Conservation (phyloP, 2,329 filamentous ascomycete genomes). For the Aspergillus piperis region DNA sequence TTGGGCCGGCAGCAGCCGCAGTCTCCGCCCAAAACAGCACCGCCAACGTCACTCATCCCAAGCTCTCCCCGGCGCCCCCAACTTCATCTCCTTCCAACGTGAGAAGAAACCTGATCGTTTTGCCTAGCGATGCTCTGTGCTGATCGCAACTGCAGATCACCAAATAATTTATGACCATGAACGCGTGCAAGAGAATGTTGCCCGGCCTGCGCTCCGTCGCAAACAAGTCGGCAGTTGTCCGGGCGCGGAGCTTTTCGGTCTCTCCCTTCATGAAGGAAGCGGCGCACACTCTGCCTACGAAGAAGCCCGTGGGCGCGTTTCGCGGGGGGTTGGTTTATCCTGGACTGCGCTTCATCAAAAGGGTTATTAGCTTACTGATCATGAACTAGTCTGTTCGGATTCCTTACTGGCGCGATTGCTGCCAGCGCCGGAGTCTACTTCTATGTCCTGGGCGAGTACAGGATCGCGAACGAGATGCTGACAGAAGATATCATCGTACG, state of each 20-base stretch:
- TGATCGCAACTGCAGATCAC: background rate
- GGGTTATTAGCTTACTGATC: slow-evolving; percentile 4
- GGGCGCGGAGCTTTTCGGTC: slow-evolving; percentile 37
- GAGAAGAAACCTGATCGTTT: background rate
- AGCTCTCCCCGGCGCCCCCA: slow-evolving; percentile 12
- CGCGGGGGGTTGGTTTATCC: slow-evolving; percentile 61
- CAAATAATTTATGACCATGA: slow-evolving; percentile 11
- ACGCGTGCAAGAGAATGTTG: slow-evolving; percentile 19
- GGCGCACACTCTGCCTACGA: slow-evolving; percentile 52
- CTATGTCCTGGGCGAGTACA: slow-evolving; percentile 92
- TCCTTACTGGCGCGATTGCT: slow-evolving; percentile 79
- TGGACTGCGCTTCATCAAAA: background rate
- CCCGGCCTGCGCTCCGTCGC: slow-evolving; percentile 20
- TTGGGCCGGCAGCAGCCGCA: slow-evolving; percentile 24
- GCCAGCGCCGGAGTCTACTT: slow-evolving; percentile 83
- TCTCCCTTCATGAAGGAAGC: slow-evolving; percentile 40
- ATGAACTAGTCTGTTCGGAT: slow-evolving; percentile 74
- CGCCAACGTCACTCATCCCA: slow-evolving; percentile 20
- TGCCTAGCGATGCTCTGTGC: slow-evolving; percentile 7
- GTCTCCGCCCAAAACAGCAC: slow-evolving; percentile 13
- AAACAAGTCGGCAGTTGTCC: slow-evolving; percentile 24
- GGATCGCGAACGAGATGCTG: slow-evolving; percentile 86
- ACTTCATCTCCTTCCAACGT: slow-evolving; percentile 3
- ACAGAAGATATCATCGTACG: slow-evolving; percentile 95
- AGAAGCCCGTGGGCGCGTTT: slow-evolving; percentile 70